Evolutionary conservation across 2,329 filamentous ascomycete genomes (phyloP).

Genomic region (Aspergillus vadensis): DNA sequence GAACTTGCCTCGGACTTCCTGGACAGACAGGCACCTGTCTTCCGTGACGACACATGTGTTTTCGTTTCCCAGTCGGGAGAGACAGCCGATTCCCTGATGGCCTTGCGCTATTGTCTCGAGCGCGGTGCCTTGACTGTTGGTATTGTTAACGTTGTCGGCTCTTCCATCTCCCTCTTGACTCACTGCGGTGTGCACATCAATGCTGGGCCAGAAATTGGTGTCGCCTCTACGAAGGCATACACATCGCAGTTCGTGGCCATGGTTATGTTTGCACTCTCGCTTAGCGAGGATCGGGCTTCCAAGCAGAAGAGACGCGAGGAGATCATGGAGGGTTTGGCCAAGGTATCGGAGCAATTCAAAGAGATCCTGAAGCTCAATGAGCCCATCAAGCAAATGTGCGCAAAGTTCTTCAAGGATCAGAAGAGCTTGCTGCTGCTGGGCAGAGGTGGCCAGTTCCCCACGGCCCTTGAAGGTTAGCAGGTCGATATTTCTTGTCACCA

Average conservation of each 20-base stretch:
- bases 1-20: conserved; percentile 98
- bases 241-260: conserved; percentile 99
- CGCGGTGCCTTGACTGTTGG: conserved; percentile 95
- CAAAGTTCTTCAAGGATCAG: conserved; percentile 92
- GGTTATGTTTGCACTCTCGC: conserved; percentile 98
- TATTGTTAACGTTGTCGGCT: conserved; percentile 98
- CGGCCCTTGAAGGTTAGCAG: conserved; percentile 79
- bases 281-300: conserved; percentile 94
- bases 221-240: conserved; percentile 98
- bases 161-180: conserved; percentile 96
- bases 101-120: conserved; percentile 96
- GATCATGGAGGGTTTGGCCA: conserved; percentile 90
- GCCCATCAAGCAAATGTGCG: conserved; percentile 90
- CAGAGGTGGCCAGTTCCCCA: conserved; percentile 91
- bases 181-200: conserved; percentile 99
- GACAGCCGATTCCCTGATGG: conserved; percentile 96
- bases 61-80: conserved; percentile 99
- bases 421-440: conserved; percentile 93
- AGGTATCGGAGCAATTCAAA: conserved; percentile 88
- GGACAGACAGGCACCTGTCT: conserved; percentile 92
- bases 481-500: neutral
- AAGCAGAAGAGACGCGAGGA: conserved; percentile 90
- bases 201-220: conserved; percentile 96
- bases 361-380: conserved; percentile 88
- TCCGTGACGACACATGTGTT: conserved; percentile 98